phyloP scores from a whole-genome alignment of 148 eudicot genomes.

The Diospyros kaki region DNA sequence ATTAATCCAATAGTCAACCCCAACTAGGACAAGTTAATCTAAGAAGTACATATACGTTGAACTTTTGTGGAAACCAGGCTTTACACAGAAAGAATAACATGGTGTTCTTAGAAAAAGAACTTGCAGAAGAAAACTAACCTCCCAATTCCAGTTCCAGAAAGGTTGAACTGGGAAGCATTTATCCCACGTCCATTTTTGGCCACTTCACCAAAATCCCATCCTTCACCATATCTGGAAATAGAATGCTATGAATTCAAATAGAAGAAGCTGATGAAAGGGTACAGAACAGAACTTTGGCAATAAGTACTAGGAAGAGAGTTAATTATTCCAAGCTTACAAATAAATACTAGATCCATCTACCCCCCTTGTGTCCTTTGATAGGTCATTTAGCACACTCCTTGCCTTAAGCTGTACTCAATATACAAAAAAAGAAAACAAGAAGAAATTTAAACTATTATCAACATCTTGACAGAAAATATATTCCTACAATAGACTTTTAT shows the following conservation, averaged over 20 bases:
- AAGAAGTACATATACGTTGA: neutral
- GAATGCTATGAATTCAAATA: neutral
- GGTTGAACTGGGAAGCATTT: slow-evolving; percentile 87
- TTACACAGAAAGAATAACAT: neutral
- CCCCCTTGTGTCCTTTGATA: slow-evolving; percentile 48
- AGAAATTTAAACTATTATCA: no score
- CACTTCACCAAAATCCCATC: slow-evolving; percentile 98
- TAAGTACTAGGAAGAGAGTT: neutral
- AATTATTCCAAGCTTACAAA: slow-evolving; percentile 45
- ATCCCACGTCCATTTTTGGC: slow-evolving; percentile 84
- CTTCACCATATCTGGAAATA: slow-evolving; percentile 86
- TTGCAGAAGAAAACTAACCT: slow-evolving; percentile 36
- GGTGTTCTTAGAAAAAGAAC: slow-evolving; percentile 1
- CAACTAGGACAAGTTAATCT: neutral
- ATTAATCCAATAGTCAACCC: neutral
- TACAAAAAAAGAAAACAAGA: neutral
- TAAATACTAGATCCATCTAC: slow-evolving; percentile 85
- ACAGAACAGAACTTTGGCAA: neutral
- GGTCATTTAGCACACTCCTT: slow-evolving; percentile 46
- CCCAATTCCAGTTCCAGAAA: slow-evolving; percentile 90
- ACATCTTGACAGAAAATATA: no score
- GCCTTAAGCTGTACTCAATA: slow-evolving; percentile 64
- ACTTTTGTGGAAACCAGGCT: neutral
- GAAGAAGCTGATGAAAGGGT: neutral
- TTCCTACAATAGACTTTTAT: no score